Conservation (phyloP, 192 early-diverging fungal species). For the Lobosporangium transversale region DNA sequence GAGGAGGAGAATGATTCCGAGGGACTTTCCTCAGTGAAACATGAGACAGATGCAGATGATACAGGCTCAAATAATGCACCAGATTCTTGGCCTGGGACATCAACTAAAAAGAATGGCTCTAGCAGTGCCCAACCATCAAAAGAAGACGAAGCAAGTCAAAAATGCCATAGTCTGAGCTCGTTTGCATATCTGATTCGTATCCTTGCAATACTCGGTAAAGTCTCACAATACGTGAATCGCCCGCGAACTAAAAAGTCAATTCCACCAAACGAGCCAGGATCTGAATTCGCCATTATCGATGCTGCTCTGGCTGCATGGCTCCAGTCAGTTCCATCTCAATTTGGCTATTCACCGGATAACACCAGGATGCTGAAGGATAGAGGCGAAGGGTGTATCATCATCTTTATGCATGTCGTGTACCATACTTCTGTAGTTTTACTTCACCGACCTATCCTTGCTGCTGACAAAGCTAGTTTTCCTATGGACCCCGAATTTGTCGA, state of each 20-base stretch:
- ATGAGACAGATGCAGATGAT: not conserved
- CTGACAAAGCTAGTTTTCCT: constrained; percentile 35
- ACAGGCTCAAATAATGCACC: not conserved
- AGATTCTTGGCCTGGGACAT: not conserved
- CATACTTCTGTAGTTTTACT: constrained; percentile 58
- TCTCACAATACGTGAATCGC: constrained; percentile 58
- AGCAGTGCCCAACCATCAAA: not conserved
- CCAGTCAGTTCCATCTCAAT: constrained; percentile 26
- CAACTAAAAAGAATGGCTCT: not conserved
- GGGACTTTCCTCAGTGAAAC: not conserved
- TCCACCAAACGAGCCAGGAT: constrained; percentile 55
- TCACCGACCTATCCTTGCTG: constrained; percentile 58
- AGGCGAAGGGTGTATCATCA: constrained; percentile 31
- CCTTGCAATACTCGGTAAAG: constrained; percentile 55
- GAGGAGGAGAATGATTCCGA: constrained; percentile 14
- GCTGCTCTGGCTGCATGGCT: constrained; percentile 50
- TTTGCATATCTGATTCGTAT: constrained; percentile 55
- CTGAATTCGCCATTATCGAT: constrained; percentile 57
- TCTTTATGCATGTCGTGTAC: constrained; percentile 57
- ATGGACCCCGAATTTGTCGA: constrained; percentile 48
- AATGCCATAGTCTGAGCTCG: constrained; percentile 23
- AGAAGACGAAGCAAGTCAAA: not conserved
- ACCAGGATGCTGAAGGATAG: constrained; percentile 17
- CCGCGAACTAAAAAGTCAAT: constrained; percentile 34
- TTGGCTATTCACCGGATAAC: constrained; percentile 53